Conservation (phyloP, 2,329 filamentous ascomycete genomes). For the Paracamarosporium sp. region DNA sequence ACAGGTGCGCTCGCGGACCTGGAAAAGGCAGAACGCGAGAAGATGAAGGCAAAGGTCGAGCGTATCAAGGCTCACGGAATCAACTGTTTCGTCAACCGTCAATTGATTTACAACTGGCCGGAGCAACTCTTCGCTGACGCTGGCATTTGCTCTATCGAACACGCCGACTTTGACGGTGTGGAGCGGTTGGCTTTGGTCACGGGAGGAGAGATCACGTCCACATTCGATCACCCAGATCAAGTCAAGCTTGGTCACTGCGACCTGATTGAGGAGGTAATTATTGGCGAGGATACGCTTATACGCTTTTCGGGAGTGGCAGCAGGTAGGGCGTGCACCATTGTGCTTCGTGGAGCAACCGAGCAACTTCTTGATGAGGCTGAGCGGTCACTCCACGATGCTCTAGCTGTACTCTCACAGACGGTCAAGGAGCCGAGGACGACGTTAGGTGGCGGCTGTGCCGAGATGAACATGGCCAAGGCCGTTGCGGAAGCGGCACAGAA, state of each 20-base stretch:
- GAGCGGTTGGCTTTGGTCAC: conserved; percentile 94
- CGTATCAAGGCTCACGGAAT: conserved; percentile 98
- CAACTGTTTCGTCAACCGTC: conserved; percentile 99
- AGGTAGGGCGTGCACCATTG: conserved; percentile 93
- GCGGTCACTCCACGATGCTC: conserved; percentile 91
- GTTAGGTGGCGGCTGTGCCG: conserved; percentile 91
- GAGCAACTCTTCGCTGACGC: conserved; percentile 98
- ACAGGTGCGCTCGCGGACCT: conserved; percentile 98
- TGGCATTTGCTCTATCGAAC: conserved; percentile 97
- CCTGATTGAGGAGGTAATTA: conserved; percentile 95
- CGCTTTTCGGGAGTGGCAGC: conserved; percentile 96
- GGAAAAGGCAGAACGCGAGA: conserved; percentile 97
- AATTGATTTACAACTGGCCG: conserved; percentile 99
- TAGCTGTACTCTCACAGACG: conserved; percentile 95
- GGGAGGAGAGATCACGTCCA: conserved; percentile 95
- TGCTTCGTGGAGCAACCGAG: conserved; percentile 93
- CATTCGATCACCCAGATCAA: conserved; percentile 96
- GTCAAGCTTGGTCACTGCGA: conserved; percentile 97
- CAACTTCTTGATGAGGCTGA: conserved; percentile 97
- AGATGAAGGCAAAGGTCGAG: conserved; percentile 99
- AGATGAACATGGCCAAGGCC: conserved; percentile 99
- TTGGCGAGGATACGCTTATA: conserved; percentile 96
- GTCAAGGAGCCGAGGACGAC: conserved; percentile 94
- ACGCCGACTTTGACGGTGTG: conserved; percentile 98
- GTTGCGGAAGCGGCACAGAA: conserved; percentile 93